Percentiles rank a stretch among this genome's conserved stretches.
phyloP scores from a whole-genome alignment of 176 grass and related monocot species.

The Oryza meyeriana region DNA sequence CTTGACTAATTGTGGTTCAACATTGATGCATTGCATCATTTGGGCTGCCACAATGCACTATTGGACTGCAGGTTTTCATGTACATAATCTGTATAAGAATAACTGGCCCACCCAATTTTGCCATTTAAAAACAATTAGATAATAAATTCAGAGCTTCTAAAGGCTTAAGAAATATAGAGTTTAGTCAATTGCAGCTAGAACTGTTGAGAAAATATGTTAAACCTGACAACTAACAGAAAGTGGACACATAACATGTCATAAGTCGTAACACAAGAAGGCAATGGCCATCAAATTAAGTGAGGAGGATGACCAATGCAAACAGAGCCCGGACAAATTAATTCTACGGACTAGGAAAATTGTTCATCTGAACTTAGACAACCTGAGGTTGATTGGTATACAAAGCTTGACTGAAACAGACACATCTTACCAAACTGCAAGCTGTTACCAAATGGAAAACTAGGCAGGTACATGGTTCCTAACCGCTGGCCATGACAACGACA shows the following conservation, averaged over 20 bases:
- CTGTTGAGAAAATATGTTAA: neutral
- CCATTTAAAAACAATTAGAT: neutral
- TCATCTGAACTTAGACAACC: neutral
- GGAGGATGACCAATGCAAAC: neutral
- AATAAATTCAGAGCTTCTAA: neutral
- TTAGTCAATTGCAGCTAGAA: neutral
- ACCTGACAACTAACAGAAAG: neutral
- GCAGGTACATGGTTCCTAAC: slow-evolving; percentile 25
- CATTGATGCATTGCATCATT: neutral
- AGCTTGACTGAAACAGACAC: neutral
- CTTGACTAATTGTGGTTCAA: neutral
- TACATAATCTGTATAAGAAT: neutral
- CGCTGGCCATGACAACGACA: neutral
- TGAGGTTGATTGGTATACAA: neutral
- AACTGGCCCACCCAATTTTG: neutral
- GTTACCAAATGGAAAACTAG: slow-evolving; percentile 21
- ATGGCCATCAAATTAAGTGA: neutral
- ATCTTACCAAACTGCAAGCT: neutral
- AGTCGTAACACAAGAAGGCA: neutral
- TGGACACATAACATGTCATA: neutral
- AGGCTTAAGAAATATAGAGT: neutral
- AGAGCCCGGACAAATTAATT: neutral
- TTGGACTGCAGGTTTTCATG: neutral
- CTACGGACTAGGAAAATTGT: neutral
- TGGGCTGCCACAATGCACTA: neutral